These are phyloP conservation scores for Hyaloscypha variabilis DNA, from an alignment of 495 filamentous ascomycete species.

Conservation along the genomic window DNA sequence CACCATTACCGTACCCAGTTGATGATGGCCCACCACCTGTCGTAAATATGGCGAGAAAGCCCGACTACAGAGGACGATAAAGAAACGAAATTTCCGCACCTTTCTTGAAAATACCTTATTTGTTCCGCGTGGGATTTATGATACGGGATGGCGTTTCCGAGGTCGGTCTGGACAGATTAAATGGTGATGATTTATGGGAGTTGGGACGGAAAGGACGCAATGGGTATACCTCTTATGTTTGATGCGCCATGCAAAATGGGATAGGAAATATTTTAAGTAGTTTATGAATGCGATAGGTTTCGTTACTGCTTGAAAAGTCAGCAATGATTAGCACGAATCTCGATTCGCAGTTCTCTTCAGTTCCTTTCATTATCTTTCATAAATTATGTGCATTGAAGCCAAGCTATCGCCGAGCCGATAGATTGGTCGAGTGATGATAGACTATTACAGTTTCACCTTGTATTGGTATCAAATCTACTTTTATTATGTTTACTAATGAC, in stretches of 20 bases:
- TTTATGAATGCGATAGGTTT: background rate
- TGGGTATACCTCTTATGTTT: slow-evolving; percentile 8
- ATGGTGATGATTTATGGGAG: background rate
- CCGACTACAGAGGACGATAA: slow-evolving; percentile 55
- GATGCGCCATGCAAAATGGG: background rate
- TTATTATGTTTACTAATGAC: too few species aligned
- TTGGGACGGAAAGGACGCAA: background rate
- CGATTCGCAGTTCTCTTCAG: too few species aligned
- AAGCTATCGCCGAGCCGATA: too few species aligned
- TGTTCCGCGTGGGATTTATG: background rate
- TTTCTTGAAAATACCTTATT: background rate
- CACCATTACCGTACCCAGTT: slow-evolving; percentile 72
- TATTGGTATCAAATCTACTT: too few species aligned
- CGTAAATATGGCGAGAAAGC: slow-evolving; percentile 85
- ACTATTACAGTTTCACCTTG: too few species aligned
- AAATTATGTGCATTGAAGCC: too few species aligned
- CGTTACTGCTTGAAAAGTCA: background rate
- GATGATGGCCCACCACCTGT: slow-evolving; percentile 80
- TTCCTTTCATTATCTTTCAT: too few species aligned
- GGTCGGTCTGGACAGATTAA: background rate
- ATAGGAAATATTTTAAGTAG: background rate
- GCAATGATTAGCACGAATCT: too few species aligned
- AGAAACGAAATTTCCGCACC: background rate
- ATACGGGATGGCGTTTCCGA: background rate
- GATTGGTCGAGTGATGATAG: too few species aligned